Evolutionary conservation across 2,329 filamentous ascomycete species (phyloP), one percentile per base, ranked within the genome.

Genomic region (Stagonosporopsis rhizophila): DNA sequence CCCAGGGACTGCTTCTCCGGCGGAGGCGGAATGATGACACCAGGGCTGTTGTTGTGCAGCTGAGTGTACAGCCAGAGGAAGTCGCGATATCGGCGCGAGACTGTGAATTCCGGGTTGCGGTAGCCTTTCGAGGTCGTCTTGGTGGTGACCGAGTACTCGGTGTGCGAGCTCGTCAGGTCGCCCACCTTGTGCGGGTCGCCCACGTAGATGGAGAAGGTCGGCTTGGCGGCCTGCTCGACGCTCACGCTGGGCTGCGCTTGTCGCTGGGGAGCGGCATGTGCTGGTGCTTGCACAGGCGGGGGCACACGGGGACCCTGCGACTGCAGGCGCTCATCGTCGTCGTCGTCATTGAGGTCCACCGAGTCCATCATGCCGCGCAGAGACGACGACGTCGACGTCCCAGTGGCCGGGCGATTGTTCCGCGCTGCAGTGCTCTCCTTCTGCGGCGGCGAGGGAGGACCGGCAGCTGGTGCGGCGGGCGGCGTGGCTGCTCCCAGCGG

Each of bases 181-280:
- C 95, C 95, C 65, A 99, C 94, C 80, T 98, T 99, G 79, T 97
- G 93, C 52, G 95, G 95, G 78, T 99, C 95, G 55, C 95, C 95
- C 20, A 99, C 95, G 2, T 85, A 87, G 69, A 99, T 98, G 45
- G 91, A 82, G 77, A 98, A 99, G 38, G 82, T 89, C 5, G 95
- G 95, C 78, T 96, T 96, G 27, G 94, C 89, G 42, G 95, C 95
- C 79, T 96, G 91, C 77, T 98, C 94, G 52, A 98, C 81, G 75
- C 90, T 96, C 64, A 97, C 86, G 73, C 93, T 96, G 17, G 93
- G 92, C 70, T 87, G 84, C 22, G 79, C 80, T 61, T 84, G 82
- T 66, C 84, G 78, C 66, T 80, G 78, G 1, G 78, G 72, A 23
- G 77, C 76, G 42, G 81, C 77, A 30, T 78, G 78, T 22, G 74